phyloP scores from a whole-genome alignment of 768 basidiomycete genomes.

The Butyriboletus loyo region DNA sequence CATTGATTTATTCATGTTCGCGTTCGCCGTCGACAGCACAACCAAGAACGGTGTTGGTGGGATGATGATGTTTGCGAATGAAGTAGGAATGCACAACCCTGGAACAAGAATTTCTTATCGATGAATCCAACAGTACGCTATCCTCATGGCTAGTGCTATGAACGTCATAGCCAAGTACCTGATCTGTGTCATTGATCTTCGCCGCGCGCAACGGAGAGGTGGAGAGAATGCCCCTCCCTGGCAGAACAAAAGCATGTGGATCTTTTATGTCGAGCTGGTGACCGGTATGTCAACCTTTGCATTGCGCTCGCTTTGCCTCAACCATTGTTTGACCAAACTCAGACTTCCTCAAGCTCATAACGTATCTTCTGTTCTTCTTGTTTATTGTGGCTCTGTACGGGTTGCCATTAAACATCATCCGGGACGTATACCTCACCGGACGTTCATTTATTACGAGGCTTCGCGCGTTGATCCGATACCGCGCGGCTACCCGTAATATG shows the following conservation, averaged over 20 bases:
- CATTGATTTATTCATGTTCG: constrained; percentile 74
- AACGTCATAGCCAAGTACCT: constrained; percentile 81
- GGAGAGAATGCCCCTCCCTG: constrained; percentile 87
- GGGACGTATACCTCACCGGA: constrained; percentile 95
- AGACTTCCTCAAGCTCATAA: constrained; percentile 94
- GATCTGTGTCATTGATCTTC: constrained; percentile 77
- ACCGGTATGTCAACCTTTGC: constrained; percentile 59
- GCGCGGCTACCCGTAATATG: constrained; percentile 94
- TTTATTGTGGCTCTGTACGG: constrained; percentile 95
- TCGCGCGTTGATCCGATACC: constrained; percentile 87
- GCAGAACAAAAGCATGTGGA: constrained; percentile 98
- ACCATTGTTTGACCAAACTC: constrained; percentile 3
- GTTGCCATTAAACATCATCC: constrained; percentile 92
- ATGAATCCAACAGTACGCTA: constrained; percentile 64
- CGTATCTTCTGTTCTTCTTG: constrained; percentile 90
- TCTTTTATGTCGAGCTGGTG: constrained; percentile 89
- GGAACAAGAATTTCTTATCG: constrained; percentile 8
- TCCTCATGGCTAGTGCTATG: constrained; percentile 76
- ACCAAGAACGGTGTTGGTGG: constrained; percentile 77
- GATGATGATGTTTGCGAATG: constrained; percentile 93
- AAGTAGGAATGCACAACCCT: constrained; percentile 48
- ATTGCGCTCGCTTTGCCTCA: constrained; percentile 1
- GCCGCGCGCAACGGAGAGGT: constrained; percentile 71
- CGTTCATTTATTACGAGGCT: constrained; percentile 88
- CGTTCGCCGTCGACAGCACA: constrained; percentile 78